Base-by-base conservation (phyloP, 495 filamentous ascomycete species). In the Delitschia confertaspora region DNA sequence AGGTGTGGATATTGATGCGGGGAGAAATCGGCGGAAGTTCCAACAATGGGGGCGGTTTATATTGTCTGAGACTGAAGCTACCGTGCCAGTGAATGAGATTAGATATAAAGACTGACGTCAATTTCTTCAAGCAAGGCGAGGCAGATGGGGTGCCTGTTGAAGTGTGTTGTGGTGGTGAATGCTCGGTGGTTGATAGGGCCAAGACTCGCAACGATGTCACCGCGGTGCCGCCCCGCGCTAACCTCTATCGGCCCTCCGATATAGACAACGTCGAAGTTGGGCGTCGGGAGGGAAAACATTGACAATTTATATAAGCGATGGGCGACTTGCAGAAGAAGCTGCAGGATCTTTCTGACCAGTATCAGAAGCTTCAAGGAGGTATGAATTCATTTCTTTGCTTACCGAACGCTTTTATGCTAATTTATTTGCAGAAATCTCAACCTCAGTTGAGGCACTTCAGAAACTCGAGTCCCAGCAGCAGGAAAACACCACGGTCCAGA, bases 391-490 rank as follows among this genome's bases (percentile, higher is more conserved):
- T 38, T 36, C 3, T n/a, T 25, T 20, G 13, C 19, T 9, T 21
- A 14, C 11, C 22, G 20, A 9, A 16, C 23, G 24, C 18, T 36
- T 3, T 27, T 33, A 20, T 38, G 33, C 45, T 51, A 38, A 51
- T 43, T 4, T 29, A 17, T 26, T 57, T 34, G 39, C 51, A 93
- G 91, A 96, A 47, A 74, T 96, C 37, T 80, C 82, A 63, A 69
- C 73, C 32, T 65, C 76, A 17, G 72, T 96, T 32, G 69, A 79
- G 14, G 80, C 89, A n/a, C 78, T 86, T 31, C 88, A 98, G 65
- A 88, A 82, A 62, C 80, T 98, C 30, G 89, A 95, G 62, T 85
- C 85, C 19, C 91, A 98, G 64, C 79, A 83, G 51, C 83, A 94
- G 60, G 91, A 98, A 62, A 96, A 95, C 61, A 66, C 79, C 35